These are phyloP conservation scores for Gaillardinia entomophila DNA, from an alignment of 805 yeast genomes.

Conservation along the genomic window DNA sequence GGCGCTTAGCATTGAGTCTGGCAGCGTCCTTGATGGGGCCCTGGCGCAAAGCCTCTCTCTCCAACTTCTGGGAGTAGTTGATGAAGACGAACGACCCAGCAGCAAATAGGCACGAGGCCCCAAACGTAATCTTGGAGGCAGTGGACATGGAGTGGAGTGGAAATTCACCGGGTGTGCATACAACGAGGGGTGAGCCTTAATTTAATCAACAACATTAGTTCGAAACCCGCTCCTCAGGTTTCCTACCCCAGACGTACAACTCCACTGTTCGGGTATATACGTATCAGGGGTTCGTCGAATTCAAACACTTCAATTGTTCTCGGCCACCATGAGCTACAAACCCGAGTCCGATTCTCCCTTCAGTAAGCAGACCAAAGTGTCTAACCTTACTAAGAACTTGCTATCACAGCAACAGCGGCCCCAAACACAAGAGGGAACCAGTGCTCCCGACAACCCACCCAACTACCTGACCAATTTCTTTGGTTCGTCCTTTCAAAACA, in stretches of 20 bases:
- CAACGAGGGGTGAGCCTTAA: no score
- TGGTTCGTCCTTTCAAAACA: not conserved
- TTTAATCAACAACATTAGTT: no score
- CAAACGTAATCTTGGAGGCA: conserved; percentile 73
- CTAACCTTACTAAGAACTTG: conserved; percentile 30
- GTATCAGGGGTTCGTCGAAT: no score
- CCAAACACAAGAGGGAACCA: conserved; percentile 5
- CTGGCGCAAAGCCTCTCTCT: conserved; percentile 65
- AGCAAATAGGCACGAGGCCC: conserved; percentile 48
- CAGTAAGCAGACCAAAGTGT: conserved; percentile 8
- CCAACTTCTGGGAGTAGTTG: conserved; percentile 62
- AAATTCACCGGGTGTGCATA: no score
- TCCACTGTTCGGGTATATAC: no score
- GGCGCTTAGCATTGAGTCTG: conserved; percentile 46
- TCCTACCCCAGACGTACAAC: no score
- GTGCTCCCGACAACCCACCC: conserved; percentile 10
- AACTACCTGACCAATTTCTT: conserved; percentile 8
- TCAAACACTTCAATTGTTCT: no score
- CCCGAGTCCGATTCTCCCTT: not conserved
- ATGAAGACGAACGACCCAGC: conserved; percentile 62
- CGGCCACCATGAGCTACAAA: not conserved
- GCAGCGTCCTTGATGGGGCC: conserved; percentile 85
- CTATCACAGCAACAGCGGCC: conserved; percentile 8
- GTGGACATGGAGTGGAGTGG: conserved; percentile 62
- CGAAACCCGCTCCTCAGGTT: no score